Evolutionary conservation across 176 grass and related monocot genomes (phyloP), one percentile per base, ranked within the genome.

Genomic region (Aegilops longissima): DNA sequence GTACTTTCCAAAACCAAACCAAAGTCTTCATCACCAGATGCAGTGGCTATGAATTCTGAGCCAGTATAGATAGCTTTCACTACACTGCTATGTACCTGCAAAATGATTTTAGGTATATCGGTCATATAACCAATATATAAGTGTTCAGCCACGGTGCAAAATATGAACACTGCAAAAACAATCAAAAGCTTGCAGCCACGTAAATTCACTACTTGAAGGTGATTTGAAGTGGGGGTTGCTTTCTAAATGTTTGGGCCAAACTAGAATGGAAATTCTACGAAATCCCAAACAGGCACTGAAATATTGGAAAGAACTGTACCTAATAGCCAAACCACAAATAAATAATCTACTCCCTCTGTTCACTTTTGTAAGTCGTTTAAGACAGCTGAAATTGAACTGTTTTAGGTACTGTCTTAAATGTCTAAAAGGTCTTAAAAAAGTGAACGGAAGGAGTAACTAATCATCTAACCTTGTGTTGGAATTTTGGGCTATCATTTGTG

Each of bases 1-100:
- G 94, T 99, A 84, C 94, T 96, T 91, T 94, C 94, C 86, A 99
- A 85, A 78, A 99, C 88, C 85, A 99, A 86, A 75, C 97, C 92
- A 40, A 96, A 30, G 0, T 91, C 92, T 51, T 72, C 81, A 88
- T 91, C 83, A 69, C 92, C 89, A 29, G 73, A 90, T 61, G 86
- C 56, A 58, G 85, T 59, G 51, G 72, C 71, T 72, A 94, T 13
- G 84, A 90, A 96, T 63, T 96, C 89, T 80, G 89, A 89, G 44
- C 90, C 97, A 40, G 88, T 91, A 80, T 93, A 99, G 90, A 99
- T 99, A 82, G 94, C 94, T 88, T 94, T 96, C 35, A 99, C 77
- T 52, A 96, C 85, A 54, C 92, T 99, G 80, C 84, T 89, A 91
- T 99, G 87, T 63, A 90, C 90, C 97, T 99, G 73, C 79, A 87